These are phyloP conservation scores for Theileria parva DNA, from an alignment of 169 alveolate genomes.

Conservation along the genomic window DNA sequence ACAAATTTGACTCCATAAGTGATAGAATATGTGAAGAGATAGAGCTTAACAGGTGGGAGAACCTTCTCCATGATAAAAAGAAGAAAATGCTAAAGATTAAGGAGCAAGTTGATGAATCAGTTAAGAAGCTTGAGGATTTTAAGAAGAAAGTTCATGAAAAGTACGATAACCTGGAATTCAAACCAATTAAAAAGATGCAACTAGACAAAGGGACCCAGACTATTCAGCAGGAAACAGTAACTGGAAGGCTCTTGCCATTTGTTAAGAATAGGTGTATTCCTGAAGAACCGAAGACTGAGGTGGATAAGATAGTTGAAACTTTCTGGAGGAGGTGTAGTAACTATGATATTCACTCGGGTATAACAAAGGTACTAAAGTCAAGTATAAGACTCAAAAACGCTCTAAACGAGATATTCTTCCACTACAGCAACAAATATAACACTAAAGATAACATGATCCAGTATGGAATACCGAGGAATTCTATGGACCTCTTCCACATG, in stretches of 20 bases:
- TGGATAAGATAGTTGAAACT: conserved; percentile 56
- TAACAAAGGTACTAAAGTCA: conserved; percentile 67
- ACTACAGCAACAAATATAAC: conserved; percentile 37
- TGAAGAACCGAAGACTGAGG: conserved; percentile 7
- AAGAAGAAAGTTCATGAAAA: conserved; percentile 13
- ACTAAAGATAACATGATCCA: conserved; percentile 31
- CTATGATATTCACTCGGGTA: conserved; percentile 69
- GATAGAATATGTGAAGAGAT: conserved; percentile 63
- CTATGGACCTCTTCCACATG: conserved; percentile 59
- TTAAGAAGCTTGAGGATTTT: conserved; percentile 28
- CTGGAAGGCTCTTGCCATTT: conserved; percentile 36
- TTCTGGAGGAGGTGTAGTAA: conserved; percentile 73
- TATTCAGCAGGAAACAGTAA: conserved; percentile 19
- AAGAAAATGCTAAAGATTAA: conserved; percentile 24
- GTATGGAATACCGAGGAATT: conserved; percentile 61
- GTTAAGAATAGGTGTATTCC: conserved; percentile 41
- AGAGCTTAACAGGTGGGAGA: conserved; percentile 48
- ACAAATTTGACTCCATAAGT: conserved; percentile 46
- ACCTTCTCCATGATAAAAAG: conserved; percentile 41
- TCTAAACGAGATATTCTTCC: conserved; percentile 69
- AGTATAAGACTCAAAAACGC: conserved; percentile 72
- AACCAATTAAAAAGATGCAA: conserved; percentile 17
- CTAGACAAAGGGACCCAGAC: conserved; percentile 40
- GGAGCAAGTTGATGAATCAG: conserved; percentile 25
- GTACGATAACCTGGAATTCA: conserved; percentile 18